These are phyloP conservation scores for Pichia membranifaciens DNA, from an alignment of 805 yeast species.

Conservation along the genomic window DNA sequence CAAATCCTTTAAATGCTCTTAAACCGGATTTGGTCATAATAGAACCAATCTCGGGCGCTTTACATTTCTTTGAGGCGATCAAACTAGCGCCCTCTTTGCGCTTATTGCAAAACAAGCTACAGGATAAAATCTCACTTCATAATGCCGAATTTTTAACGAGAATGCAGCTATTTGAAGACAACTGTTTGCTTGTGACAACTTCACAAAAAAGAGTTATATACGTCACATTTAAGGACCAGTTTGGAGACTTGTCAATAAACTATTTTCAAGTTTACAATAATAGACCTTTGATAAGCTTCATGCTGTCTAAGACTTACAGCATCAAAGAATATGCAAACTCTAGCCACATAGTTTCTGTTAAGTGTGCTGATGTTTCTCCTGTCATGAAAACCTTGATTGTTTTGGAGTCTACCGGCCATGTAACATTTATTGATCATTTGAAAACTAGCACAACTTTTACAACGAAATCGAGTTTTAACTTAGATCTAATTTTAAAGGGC, in stretches of 20 bases:
- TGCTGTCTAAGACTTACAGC: constrained; percentile 18
- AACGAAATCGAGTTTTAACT: too few species aligned
- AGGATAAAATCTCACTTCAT: constrained; percentile 36
- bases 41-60: constrained; percentile 50
- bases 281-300: constrained; percentile 12
- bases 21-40: constrained; percentile 69
- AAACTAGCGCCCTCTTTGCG: constrained; percentile 58
- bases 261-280: constrained; percentile 19
- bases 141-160: constrained; percentile 51
- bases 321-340: constrained; percentile 20
- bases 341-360: constrained; percentile 53
- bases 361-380: constrained; percentile 38
- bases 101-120: constrained; percentile 29
- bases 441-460: constrained; percentile 24
- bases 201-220: constrained; percentile 60
- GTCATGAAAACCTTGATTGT: constrained; percentile 38
- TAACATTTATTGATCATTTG: constrained; percentile 33
- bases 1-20: constrained; percentile 44
- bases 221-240: constrained; percentile 57
- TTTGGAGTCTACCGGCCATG: constrained; percentile 41
- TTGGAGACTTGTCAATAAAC: constrained; percentile 49
- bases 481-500: too few species aligned
- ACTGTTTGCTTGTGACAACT: constrained; percentile 69
- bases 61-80: constrained; percentile 70
- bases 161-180: constrained; percentile 61